These are phyloP conservation scores for Nepenthes mirabilis DNA, from an alignment of 148 eudicot species.

Conservation along the genomic window DNA sequence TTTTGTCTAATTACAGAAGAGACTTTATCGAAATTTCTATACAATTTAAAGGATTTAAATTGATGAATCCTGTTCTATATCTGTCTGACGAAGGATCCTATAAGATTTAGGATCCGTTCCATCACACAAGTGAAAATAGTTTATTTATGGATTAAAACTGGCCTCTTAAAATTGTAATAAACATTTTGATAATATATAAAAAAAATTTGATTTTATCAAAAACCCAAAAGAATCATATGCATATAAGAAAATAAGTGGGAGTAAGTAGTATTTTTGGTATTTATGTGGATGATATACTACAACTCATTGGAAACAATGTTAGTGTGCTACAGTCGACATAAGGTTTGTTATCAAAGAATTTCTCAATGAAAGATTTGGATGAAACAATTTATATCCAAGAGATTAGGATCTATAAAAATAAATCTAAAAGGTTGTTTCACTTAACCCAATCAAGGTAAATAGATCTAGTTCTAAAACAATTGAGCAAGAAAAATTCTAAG, in stretches of 20 bases:
- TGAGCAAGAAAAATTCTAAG: too few species aligned
- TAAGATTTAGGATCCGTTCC: too few species aligned
- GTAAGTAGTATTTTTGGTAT: background rate
- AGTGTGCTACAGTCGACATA: background rate
- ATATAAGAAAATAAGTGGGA: background rate
- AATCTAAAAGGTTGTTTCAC: too few species aligned
- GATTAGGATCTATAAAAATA: background rate
- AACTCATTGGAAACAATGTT: background rate
- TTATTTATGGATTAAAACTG: background rate
- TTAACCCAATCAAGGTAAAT: too few species aligned
- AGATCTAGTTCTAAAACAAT: too few species aligned
- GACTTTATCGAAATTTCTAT: too few species aligned
- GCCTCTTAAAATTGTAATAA: background rate
- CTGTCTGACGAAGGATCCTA: too few species aligned
- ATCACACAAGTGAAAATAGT: background rate
- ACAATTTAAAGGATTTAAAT: too few species aligned
- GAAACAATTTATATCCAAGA: background rate
- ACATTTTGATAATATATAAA: background rate
- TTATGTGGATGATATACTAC: constrained; percentile 1
- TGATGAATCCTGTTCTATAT: too few species aligned
- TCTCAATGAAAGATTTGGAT: background rate
- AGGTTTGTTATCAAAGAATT: background rate
- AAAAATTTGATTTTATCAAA: background rate
- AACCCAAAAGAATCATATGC: background rate
- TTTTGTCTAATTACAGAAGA: too few species aligned